Evolutionary conservation across 2,329 filamentous ascomycete genomes (phyloP).

Genomic region (Ascochyta koolunga): DNA sequence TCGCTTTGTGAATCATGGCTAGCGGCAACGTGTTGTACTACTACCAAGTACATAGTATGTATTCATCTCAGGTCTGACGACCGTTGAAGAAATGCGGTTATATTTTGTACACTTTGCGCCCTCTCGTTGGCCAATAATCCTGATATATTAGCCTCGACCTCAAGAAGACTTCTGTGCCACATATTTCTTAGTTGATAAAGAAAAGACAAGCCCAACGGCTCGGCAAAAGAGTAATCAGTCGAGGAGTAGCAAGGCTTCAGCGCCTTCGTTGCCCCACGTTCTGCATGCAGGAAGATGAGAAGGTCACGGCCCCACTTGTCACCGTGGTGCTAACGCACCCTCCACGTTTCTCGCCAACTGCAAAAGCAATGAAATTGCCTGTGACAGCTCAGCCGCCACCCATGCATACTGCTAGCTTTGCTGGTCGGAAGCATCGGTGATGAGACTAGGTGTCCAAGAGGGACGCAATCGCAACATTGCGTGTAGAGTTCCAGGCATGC

Average conservation of each 20-base stretch:
- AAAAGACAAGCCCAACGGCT: not conserved
- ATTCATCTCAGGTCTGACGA: constrained; percentile 33
- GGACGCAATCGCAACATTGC: not conserved
- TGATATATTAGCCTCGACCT: not conserved
- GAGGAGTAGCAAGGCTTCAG: not conserved
- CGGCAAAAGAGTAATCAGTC: not conserved
- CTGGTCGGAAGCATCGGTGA: not conserved
- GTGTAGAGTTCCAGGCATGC: not conserved
- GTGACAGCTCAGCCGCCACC: constrained; percentile 9
- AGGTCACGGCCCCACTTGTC: constrained; percentile 21
- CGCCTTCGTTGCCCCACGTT: not conserved
- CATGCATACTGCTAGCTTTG: not conserved
- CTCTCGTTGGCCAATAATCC: not conserved
- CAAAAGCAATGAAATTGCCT: constrained; percentile 11
- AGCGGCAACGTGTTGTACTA: constrained; percentile 28
- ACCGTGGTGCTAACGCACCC: constrained; percentile 22
- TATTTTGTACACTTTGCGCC: not conserved
- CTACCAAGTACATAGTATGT: too few relatives aligned
- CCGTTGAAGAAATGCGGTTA: not conserved
- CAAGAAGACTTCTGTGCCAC: not conserved
- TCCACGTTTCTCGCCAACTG: constrained; percentile 23
- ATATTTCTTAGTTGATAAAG: not conserved
- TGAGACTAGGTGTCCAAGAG: not conserved
- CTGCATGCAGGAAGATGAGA: constrained; percentile 22
- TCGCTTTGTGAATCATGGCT: constrained; percentile 20